Evolutionary conservation across 345 rosid species (phyloP), one percentile per base, ranked within the genome.

Genomic region (Chamaenerion angustifolium): DNA sequence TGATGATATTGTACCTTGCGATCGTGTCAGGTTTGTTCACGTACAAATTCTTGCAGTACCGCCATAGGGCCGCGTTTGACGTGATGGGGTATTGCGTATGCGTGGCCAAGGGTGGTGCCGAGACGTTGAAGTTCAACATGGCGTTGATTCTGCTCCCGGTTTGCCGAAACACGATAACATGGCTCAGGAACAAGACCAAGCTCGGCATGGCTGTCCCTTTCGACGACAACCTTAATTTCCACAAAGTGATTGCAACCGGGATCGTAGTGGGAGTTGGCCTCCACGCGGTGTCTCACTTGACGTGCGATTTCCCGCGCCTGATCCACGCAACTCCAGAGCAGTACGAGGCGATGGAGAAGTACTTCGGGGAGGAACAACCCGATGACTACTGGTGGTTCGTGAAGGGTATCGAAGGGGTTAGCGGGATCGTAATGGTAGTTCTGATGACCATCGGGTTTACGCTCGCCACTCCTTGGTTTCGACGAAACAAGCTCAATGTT

Each of bases 211-310:
- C 79, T 11, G 62, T 86, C 60, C 95, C 95, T 6, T 89, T 86
- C 21, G 98, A 89, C n/a, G 98, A 89, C 65, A 81, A 81, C 57
- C 76, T 89, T 10, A 83, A 75, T 64, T 89, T 89, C 69, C 98
- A 86, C 74, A 83, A 76, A 58, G 14, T 76, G 46, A 76, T 86
- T 31, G 85, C 98, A 0, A 15, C 44, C 4, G 65, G 61, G 1
- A 72, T 86, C 10, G 86, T 71, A 0, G 60, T 86, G 11, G 70
- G 65, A 18, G 52, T 82, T 11, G 11, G 52, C 4, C 13, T 70
- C 18, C 95, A 89, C 58, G 73, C 79, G 0, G 0, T 64, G 3
- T 62, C 76, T 10, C 97, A 89, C 44, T 19, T 85, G n/a, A 23
- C 72, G 4, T 89, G 95, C 35, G 82, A 86, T 45, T 85, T 74